Evolutionary conservation across 495 filamentous ascomycete genomes (phyloP), one percentile per base, ranked within the genome.

Genomic region (Letharia columbiana): DNA sequence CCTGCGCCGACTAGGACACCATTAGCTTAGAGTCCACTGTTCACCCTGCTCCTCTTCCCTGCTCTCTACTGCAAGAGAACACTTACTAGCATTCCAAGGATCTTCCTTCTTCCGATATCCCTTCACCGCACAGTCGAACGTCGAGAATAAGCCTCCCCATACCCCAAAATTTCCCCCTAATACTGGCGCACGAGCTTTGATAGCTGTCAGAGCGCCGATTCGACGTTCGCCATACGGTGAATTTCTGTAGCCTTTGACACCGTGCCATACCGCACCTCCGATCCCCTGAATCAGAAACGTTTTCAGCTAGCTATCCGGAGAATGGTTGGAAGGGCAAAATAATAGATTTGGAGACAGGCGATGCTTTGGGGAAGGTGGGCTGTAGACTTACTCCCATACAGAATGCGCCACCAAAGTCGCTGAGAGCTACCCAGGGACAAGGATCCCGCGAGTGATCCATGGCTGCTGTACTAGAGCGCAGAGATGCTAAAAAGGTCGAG

Each of bases 361-460:
- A 11, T 47, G 54, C 3, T 66, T 20, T 77, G 64, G 47, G 45
- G 4, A 65, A 54, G 6, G 33, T 52, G 65, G 15, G 64, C 49
- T 18, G 44, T 4, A 33, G 50, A 85, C 89, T 63, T 89, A 95
- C 91, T 66, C 93, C 93, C 93, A 98, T 98, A 72, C 85, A 87
- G 74, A 98, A 98, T 61, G 94, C 95, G 76, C 94, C 94, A 69
- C 94, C 94, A 70, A 97, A 97, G 75, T 98, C 94, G 75, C 89
- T 96, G 67, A 98, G 83, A 66, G 92, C 87, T 71, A 98, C 93
- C 91, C 91, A 97, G 49, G 95, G 94, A 75, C 94, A 97, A 62
- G 93, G 93, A 78, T 97, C 94, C 77, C 94, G 82, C 59, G 90
- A 87, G 79, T 97, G 93, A 86, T 98, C 94, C 90, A 96, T 96